phyloP scores from a whole-genome alignment of 495 filamentous ascomycete species.

The Tuber brumale region DNA sequence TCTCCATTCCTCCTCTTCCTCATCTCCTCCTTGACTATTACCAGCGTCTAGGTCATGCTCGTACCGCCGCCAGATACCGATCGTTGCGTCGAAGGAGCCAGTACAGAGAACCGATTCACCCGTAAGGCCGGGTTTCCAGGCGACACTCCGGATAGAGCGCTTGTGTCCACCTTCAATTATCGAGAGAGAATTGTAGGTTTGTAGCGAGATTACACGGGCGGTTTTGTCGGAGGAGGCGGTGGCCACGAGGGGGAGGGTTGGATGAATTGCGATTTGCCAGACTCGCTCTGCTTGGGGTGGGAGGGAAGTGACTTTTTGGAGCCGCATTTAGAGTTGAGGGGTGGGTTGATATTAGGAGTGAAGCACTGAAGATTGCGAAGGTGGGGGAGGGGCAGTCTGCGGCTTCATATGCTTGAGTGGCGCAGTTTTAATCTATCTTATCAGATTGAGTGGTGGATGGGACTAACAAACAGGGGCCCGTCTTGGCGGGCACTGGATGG shows the following conservation, averaged over 20 bases:
- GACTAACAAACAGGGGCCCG: background rate
- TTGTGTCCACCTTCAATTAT: constrained; percentile 82
- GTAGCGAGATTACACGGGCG: constrained; percentile 79
- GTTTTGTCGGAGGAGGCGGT: constrained; percentile 80
- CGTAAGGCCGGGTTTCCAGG: constrained; percentile 69
- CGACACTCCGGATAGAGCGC: constrained; percentile 67
- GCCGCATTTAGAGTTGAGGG: constrained; percentile 32
- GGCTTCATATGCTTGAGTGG: background rate
- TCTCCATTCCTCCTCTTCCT: constrained; percentile 75
- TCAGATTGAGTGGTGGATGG: background rate
- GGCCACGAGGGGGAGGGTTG: constrained; percentile 76
- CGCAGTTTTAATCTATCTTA: background rate
- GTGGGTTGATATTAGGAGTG: constrained; percentile 5
- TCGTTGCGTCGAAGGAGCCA: constrained; percentile 82
- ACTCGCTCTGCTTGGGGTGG: constrained; percentile 71
- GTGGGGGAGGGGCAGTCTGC: constrained; percentile 1
- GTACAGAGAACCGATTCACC: constrained; percentile 75
- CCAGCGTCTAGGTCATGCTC: constrained; percentile 46
- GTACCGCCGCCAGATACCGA: constrained; percentile 75
- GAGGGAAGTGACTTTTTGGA: constrained; percentile 47
- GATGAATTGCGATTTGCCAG: constrained; percentile 81
- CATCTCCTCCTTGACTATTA: constrained; percentile 42
- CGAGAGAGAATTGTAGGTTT: constrained; percentile 67
- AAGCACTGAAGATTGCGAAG: constrained; percentile 1
- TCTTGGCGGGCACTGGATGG: background rate